Evolutionary conservation across 768 basidiomycete genomes (phyloP).

Genomic region (Kwoniella heveanensis): DNA sequence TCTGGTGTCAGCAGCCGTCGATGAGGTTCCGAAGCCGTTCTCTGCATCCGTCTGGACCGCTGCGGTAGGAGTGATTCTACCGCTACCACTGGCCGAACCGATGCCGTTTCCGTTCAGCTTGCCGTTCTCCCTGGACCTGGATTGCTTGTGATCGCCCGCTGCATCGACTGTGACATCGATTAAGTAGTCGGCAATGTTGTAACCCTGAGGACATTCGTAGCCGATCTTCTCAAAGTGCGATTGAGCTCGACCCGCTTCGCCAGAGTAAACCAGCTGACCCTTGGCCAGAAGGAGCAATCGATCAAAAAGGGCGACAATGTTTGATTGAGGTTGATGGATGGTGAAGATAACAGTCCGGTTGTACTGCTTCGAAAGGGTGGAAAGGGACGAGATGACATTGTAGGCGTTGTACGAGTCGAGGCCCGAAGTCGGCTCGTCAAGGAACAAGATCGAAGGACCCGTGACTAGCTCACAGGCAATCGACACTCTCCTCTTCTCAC

Average conservation of each 20-base stretch:
- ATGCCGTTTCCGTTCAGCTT: conserved; percentile 12
- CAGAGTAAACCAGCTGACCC: conserved; percentile 83
- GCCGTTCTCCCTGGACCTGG: conserved; percentile 12
- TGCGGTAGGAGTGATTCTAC: conserved; percentile 1
- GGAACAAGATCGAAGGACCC: conserved; percentile 89
- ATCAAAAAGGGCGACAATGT: conserved; percentile 95
- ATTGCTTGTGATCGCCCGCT: conserved; percentile 55
- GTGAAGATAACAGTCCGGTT: conserved; percentile 96
- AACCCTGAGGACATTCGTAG: conserved; percentile 83
- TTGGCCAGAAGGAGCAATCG: conserved; percentile 80
- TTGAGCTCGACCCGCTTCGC: conserved; percentile 72
- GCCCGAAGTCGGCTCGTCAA: conserved; percentile 96
- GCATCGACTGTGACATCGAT: conserved; percentile 63
- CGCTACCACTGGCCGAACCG: background rate
- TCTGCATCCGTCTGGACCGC: conserved; percentile 25
- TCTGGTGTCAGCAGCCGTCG: background rate
- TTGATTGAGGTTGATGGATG: conserved; percentile 96
- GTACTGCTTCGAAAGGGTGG: conserved; percentile 80
- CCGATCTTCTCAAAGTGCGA: conserved; percentile 79
- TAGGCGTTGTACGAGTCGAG: conserved; percentile 93
- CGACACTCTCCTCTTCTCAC: conserved; percentile 93
- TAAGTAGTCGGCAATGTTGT: conserved; percentile 94
- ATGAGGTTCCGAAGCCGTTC: conserved; percentile 28
- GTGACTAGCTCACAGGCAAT: conserved; percentile 99
- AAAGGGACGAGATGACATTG: conserved; percentile 88